Evolutionary conservation across 2,329 filamentous ascomycete genomes (phyloP).

Genomic region (Fusarium sp.): DNA sequence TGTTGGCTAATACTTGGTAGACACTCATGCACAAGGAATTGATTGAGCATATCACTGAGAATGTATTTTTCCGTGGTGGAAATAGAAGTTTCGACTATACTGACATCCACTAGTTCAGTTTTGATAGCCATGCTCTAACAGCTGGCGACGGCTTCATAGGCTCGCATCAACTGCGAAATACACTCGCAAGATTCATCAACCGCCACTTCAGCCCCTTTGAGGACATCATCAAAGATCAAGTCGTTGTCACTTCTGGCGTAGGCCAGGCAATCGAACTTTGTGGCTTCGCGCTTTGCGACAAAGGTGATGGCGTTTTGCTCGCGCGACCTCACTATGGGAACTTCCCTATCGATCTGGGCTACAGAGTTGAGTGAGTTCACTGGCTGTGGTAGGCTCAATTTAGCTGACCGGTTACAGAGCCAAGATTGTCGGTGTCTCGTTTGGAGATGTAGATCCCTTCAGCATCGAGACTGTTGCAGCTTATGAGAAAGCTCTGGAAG

Average conservation of each 20-base stretch:
- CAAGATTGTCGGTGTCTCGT: too few relatives aligned
- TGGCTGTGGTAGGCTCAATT: rapidly evolving
- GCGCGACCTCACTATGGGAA: neutral
- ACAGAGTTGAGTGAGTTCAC: neutral
- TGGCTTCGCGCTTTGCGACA: neutral
- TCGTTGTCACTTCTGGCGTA: neutral
- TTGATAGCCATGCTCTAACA: neutral
- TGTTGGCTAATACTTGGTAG: too few relatives aligned
- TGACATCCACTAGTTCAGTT: neutral
- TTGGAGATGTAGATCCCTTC: neutral
- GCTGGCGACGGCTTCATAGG: neutral
- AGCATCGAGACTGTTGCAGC: neutral
- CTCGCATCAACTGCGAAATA: neutral
- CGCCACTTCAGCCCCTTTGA: neutral
- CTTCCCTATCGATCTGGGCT: neutral
- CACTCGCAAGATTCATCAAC: neutral
- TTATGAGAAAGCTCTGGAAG: neutral
- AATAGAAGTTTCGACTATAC: rapidly evolving
- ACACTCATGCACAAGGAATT: neutral
- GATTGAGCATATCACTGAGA: neutral
- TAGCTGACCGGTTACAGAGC: too few relatives aligned
- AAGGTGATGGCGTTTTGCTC: neutral
- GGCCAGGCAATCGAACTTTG: neutral
- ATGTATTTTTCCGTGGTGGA: rapidly evolving
- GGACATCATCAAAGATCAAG: neutral